Percentiles rank a stretch among this genome's conserved stretches.
These are phyloP conservation scores for Trichoderma asperelloides DNA, from an alignment of 495 filamentous ascomycete species.

Conservation along the genomic window DNA sequence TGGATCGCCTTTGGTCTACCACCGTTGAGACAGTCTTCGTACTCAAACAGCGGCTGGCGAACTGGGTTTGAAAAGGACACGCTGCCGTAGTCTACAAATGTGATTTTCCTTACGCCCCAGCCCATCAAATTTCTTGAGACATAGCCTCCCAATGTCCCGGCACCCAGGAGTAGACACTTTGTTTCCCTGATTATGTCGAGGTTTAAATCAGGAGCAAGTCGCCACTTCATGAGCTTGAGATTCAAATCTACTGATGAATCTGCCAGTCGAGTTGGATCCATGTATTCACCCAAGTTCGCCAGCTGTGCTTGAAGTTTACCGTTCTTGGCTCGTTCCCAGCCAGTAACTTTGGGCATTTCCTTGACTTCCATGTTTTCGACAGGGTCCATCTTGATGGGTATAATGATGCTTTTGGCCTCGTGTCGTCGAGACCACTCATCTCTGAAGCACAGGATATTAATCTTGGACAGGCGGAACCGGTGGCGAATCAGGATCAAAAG, in stretches of 20 bases:
- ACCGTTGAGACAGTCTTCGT: conserved; percentile 78
- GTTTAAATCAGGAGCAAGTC: conserved; percentile 79
- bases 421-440: conserved; percentile 68
- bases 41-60: conserved; percentile 84
- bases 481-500: conserved; percentile 77
- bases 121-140: conserved; percentile 85
- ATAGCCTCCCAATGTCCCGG: conserved; percentile 89
- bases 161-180: conserved; percentile 87
- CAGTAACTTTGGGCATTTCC: conserved; percentile 76
- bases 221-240: conserved; percentile 97
- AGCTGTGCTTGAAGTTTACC: conserved; percentile 67
- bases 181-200: conserved; percentile 84
- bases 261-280: conserved; percentile 78
- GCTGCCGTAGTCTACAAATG: conserved; percentile 87
- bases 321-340: conserved; percentile 79
- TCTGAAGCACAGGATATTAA: conserved; percentile 85
- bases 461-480: conserved; percentile 65
- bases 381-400: conserved; percentile 52
- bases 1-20: conserved; percentile 74
- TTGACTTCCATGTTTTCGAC: conserved; percentile 28
- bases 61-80: conserved; percentile 98
- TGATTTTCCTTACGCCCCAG: conserved; percentile 95
- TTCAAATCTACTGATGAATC: conserved; percentile 97
- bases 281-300: conserved; percentile 78
- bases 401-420: conserved; percentile 68